Base-by-base conservation (phyloP, 306 rosid species). In the Acacia crassicarpa region DNA sequence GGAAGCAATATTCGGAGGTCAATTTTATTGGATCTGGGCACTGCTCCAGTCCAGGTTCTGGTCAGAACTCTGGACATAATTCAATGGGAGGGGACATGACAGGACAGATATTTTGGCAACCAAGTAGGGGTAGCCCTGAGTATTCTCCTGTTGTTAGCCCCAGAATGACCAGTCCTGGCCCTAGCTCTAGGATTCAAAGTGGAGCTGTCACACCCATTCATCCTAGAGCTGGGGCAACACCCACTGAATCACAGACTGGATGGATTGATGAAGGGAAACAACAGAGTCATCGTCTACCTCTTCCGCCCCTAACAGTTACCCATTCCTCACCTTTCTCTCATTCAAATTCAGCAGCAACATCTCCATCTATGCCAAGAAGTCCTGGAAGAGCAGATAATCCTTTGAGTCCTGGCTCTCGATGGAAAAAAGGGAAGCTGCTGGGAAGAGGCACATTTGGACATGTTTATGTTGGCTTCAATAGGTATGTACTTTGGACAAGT, bases 371-470 rank as follows among this genome's bases (percentile, higher is more conserved):
- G 88, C 97, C 99, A 77, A 90, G 99, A 81, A 96, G 99, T 89
- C 99, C 99, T 25, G 97, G 98, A 74, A 92, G 99, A 89, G 88
- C 94, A 75, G 99, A 96, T 74, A 93, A 87, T 82, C 97, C 98
- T 78, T 80, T 91, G 78, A 90, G 92, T 83, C 91, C 97, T 79
- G 92, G 97, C 35, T 91, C 97, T 41, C 97, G 97, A 80, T 96
- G 99, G 99, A 96, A 96, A 80, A 96, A 93, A 82, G 99, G 99
- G 74, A 93, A 90, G 89, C 89, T 96, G 41, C 90, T 96, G 73
- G 99, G 99, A 80, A 89, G 97, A 70, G 99, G 99, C 70, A 90
- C 99, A 65, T 96, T 96, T 88, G 99, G 99, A 83, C 99, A 93
- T 76, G 99, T 96, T 65, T 96, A 93, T 84, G 91, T 91, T 67